Conservation (phyloP, 495 filamentous ascomycete genomes). For the Aspergillus olivimuriae region DNA sequence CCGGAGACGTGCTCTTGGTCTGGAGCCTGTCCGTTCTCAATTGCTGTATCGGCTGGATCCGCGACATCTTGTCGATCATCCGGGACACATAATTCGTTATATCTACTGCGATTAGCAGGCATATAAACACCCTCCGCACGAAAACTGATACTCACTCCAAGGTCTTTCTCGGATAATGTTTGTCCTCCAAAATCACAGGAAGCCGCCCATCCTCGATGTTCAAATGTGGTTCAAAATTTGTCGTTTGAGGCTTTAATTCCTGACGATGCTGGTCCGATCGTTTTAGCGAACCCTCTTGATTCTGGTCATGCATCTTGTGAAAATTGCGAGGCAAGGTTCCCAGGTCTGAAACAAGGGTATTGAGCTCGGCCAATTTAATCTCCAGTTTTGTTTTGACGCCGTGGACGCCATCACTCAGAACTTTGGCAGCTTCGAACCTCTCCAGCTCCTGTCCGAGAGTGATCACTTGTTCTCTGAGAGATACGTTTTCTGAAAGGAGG, state of each 20-base stretch:
- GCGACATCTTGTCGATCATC: too few species aligned
- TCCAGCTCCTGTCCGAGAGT: conserved; percentile 65
- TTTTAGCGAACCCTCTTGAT: conserved; percentile 9
- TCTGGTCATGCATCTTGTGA: conserved; percentile 14
- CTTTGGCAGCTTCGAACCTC: conserved; percentile 34
- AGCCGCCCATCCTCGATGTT: conserved; percentile 47
- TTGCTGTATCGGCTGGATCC: too few species aligned
- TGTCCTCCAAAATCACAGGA: conserved; percentile 80
- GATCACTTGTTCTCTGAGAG: conserved; percentile 71
- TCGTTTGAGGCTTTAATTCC: conserved; percentile 10
- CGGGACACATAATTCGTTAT: too few species aligned
- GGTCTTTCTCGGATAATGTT: conserved; percentile 64
- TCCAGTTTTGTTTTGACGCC: conserved; percentile 66
- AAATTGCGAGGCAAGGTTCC: conserved; percentile 42
- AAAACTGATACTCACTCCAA: conserved; percentile 59
- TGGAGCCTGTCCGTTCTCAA: too few species aligned
- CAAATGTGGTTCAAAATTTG: conserved; percentile 8
- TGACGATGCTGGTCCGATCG: conserved; percentile 13
- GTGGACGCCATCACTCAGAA: conserved; percentile 48
- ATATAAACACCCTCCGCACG: too few species aligned
- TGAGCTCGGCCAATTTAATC: conserved; percentile 60
- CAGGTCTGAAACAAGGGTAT: conserved; percentile 55
- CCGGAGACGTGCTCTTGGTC: too few species aligned
- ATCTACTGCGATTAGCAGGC: too few species aligned
- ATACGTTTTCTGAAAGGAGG: conserved; percentile 80